Base-by-base conservation (phyloP, 83 land plant genomes). In the Picea mariana region DNA sequence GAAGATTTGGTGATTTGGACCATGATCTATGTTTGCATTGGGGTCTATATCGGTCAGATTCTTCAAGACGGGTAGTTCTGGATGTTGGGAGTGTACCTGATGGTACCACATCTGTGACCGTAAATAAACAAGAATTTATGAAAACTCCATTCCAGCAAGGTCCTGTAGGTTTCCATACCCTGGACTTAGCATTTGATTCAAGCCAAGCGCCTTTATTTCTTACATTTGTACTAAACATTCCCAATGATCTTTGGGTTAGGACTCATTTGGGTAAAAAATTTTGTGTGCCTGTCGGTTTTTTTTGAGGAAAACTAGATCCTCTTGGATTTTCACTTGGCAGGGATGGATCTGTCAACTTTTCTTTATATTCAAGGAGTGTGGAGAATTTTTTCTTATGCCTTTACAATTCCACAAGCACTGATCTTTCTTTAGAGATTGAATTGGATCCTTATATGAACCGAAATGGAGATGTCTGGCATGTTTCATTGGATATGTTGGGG, bases 291-390 rank as follows among this genome's bases (percentile, higher is more conserved):
- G 31, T 27, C 31, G 1, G 31, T 27, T 27, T 27, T 27, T 27
- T 0, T 27, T 1, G 31, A 27, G 31, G 31, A 27, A 27, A 27
- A 27, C 31, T 1, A 27, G 31, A 27, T 27, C 31, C 31, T 27
- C 31, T 27, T 71, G 99, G 99, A n/a, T 62, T 88, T 26, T 89
- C 95, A 27, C 78, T 84, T 80, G 71, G 83, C 42, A 77, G 62
- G 62, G 90, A 90, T 88, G 99, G 94, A 72, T 82, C 89, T 24
- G 81, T 83, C 26, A 97, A 97, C 62, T 97, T 97, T 86, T 81
- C 99, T 58, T 63, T 97, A 20, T 91, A 91, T 81, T 92, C 99
- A 21, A 90, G 86, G 77, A 88, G 78, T 89, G 99, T 95, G 23
- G 82, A 87, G 79, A 89, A 89, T 80, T 94, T 97, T 63, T 83